A percentile compares a stretch with the other conserved stretches of the same genome.
Evolutionary conservation across 2,329 filamentous ascomycete species (phyloP).

Genomic region (Cordyceps tenuipes): DNA sequence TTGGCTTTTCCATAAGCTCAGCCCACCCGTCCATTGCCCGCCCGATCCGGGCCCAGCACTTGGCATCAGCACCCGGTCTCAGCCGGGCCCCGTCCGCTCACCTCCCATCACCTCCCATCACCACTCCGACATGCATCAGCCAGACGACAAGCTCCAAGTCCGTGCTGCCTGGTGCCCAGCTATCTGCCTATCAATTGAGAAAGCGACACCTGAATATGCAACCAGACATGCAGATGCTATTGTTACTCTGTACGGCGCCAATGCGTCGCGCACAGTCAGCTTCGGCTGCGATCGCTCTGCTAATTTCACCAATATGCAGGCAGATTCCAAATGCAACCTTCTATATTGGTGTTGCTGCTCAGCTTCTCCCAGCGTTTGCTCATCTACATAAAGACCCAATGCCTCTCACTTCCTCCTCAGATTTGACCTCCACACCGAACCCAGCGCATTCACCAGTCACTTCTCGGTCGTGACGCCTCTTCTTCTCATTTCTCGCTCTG

Average conservation of each 20-base stretch:
- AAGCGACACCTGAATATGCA: background rate
- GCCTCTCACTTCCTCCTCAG: background rate
- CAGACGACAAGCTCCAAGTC: background rate
- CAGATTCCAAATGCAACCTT: background rate
- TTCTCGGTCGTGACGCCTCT: background rate
- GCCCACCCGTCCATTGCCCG: background rate
- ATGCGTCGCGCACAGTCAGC: background rate
- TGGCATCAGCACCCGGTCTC: background rate
- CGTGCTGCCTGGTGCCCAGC: background rate
- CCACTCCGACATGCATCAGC: background rate
- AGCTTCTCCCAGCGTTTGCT: background rate
- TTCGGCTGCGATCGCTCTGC: background rate
- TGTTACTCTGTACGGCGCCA: background rate
- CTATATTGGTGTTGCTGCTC: background rate
- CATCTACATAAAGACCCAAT: background rate
- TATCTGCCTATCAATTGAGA: background rate
- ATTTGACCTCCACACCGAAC: background rate
- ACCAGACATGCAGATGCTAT: background rate
- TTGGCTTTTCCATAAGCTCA: background rate
- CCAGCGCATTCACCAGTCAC: background rate
- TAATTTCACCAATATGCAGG: background rate
- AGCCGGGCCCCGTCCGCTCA: background rate
- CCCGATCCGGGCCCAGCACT: background rate
- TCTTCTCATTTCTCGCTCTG: background rate
- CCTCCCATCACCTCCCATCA: background rate